Evolutionary conservation across 495 filamentous ascomycete genomes (phyloP).

Genomic region (Penicillium turbatum): DNA sequence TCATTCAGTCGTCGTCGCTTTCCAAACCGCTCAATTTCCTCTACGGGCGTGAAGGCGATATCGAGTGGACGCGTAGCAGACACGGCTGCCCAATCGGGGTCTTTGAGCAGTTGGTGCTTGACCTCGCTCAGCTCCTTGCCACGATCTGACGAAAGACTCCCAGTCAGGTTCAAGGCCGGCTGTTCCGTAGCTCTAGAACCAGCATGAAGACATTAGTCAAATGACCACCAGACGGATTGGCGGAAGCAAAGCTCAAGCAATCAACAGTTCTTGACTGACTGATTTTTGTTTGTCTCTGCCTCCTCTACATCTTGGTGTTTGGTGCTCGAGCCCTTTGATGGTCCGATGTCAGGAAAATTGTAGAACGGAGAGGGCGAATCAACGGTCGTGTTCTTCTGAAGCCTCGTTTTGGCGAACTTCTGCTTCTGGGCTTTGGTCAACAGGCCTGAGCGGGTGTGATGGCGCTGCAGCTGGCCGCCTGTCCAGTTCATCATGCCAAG

Average conservation of each 20-base stretch:
- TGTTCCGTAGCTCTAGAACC: neutral
- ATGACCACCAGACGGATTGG: neutral
- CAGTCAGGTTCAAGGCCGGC: neutral
- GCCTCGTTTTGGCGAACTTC: slow-evolving; percentile 26
- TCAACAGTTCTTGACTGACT: slow-evolving; percentile 17
- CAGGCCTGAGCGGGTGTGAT: slow-evolving; percentile 27
- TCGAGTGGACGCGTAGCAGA: slow-evolving; percentile 32
- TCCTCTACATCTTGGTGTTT: slow-evolving; percentile 1
- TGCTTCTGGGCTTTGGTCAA: slow-evolving; percentile 27
- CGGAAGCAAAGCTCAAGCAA: neutral
- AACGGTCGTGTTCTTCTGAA: slow-evolving; percentile 13
- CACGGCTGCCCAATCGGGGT: slow-evolving; percentile 36
- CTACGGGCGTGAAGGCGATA: slow-evolving; percentile 26
- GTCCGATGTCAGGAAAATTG: slow-evolving; percentile 10
- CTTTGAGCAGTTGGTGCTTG: slow-evolving; percentile 33
- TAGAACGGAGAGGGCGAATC: slow-evolving; percentile 11
- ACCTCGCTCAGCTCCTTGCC: slow-evolving; percentile 18
- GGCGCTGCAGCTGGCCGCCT: slow-evolving; percentile 40
- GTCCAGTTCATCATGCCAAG: slow-evolving; percentile 42
- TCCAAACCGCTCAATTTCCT: slow-evolving; percentile 34
- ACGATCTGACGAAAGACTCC: neutral
- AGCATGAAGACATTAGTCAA: slow-evolving; percentile 5
- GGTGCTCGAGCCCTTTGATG: slow-evolving; percentile 2
- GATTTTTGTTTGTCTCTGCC: neutral
- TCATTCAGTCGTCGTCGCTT: slow-evolving; percentile 39